Evolutionary conservation across 78 protist species (phyloP).

Genomic region (Emiliania huxleyi): DNA sequence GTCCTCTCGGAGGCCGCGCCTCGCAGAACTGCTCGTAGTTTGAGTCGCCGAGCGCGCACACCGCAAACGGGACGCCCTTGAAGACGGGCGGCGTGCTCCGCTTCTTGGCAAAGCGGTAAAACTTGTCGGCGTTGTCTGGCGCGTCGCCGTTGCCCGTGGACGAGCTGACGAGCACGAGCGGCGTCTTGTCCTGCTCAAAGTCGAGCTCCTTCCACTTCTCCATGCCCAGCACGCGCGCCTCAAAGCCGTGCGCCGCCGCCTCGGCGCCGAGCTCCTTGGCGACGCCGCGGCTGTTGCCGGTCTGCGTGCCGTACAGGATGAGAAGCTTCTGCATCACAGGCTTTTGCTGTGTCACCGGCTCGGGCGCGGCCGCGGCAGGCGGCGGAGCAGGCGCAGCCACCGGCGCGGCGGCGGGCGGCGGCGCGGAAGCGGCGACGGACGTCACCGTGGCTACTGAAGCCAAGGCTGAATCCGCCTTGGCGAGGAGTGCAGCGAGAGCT

Average conservation of each 20-base stretch:
- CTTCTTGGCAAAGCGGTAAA: neutral
- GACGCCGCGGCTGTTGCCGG: neutral
- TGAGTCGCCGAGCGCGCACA: neutral
- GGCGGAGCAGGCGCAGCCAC: too few relatives aligned
- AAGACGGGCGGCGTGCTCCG: neutral
- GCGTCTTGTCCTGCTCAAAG: neutral
- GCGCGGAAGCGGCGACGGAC: neutral
- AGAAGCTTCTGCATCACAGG: too few relatives aligned
- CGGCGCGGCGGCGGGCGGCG: neutral
- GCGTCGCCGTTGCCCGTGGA: constrained; percentile 9
- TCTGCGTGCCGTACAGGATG: constrained; percentile 22
- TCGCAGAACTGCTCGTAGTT: constrained; percentile 1
- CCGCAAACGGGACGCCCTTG: neutral
- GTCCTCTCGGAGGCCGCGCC: too few relatives aligned
- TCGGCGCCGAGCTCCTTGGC: neutral
- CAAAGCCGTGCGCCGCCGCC: neutral
- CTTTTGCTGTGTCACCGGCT: too few relatives aligned
- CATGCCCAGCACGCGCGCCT: neutral
- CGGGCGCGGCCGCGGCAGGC: too few relatives aligned
- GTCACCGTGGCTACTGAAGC: neutral
- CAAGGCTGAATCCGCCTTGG: neutral
- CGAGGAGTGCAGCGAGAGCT: neutral
- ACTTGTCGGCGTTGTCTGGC: constrained; percentile 11
- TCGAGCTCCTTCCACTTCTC: neutral
- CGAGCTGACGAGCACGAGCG: neutral